phyloP scores from a whole-genome alignment of 768 basidiomycete genomes.

The Roridomyces roridus region DNA sequence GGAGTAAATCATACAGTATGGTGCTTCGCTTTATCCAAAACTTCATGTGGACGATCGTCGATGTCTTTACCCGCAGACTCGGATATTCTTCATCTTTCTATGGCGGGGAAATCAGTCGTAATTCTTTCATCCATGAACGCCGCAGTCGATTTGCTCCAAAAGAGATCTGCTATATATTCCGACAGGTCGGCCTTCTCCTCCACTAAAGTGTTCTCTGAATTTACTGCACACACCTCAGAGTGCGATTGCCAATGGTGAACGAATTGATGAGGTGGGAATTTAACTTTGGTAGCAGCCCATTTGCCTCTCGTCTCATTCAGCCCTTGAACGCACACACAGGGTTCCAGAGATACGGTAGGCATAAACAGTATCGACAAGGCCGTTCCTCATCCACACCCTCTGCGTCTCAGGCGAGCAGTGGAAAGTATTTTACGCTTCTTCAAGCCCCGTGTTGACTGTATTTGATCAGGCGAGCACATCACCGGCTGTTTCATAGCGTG shows the following conservation, averaged over 20 bases:
- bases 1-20: not conserved
- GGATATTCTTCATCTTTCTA: constrained; percentile 36
- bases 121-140: constrained; percentile 42
- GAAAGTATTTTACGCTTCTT: not conserved
- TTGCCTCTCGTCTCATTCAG: too few relatives aligned
- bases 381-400: not conserved
- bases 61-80: constrained; percentile 28
- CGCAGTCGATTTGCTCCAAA: constrained; percentile 48
- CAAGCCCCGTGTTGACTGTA: too few relatives aligned
- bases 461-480: constrained; percentile 45
- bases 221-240: constrained; percentile 36
- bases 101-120: constrained; percentile 38
- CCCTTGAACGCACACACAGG: not conserved
- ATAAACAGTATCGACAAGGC: too few relatives aligned
- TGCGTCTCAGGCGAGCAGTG: constrained; percentile 18
- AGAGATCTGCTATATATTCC: constrained; percentile 47
- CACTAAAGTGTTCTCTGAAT: too few relatives aligned
- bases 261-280: constrained; percentile 47
- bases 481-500: constrained; percentile 47
- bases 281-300: constrained; percentile 27
- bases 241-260: constrained; percentile 36
- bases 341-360: constrained; percentile 43
- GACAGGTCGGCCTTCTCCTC: too few relatives aligned
- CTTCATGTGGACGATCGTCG: too few relatives aligned
- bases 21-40: too few relatives aligned